Percentiles rank a stretch among this genome's conserved stretches.
Conservation (phyloP, 176 grass and related monocot genomes). For the Oryza australiensis region DNA sequence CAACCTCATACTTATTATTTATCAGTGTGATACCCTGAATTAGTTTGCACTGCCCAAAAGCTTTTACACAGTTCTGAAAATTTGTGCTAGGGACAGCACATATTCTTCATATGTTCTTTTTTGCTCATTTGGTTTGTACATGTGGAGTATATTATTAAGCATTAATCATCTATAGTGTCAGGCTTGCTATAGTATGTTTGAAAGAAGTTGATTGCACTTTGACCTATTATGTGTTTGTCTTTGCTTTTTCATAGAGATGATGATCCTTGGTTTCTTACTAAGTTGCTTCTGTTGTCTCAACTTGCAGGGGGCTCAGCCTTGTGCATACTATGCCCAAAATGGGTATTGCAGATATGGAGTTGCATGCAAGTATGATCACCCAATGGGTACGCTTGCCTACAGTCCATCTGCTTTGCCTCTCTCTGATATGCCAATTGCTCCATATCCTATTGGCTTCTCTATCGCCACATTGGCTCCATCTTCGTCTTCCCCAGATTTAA, state of each 20-base stretch:
- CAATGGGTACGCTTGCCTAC: slow-evolving; percentile 66
- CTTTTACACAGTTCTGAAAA: not conserved
- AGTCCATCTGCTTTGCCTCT: slow-evolving; percentile 63
- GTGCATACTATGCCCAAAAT: slow-evolving; percentile 71
- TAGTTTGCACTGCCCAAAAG: not conserved
- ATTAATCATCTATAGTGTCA: not conserved
- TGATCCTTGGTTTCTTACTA: slow-evolving; percentile 20
- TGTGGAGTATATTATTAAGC: not conserved
- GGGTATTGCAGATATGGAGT: slow-evolving; percentile 84
- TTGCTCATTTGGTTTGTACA: not conserved
- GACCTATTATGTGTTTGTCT: not conserved
- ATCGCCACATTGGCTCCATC: slow-evolving; percentile 57
- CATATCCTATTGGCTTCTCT: slow-evolving; percentile 60
- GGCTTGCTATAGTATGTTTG: slow-evolving; percentile 15
- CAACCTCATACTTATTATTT: not conserved
- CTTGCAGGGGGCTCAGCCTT: slow-evolving; percentile 70
- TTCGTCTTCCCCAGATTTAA: slow-evolving; percentile 62
- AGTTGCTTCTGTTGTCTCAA: slow-evolving; percentile 33
- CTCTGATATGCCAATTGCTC: slow-evolving; percentile 64
- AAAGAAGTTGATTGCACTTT: slow-evolving; percentile 1
- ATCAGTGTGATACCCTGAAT: slow-evolving; percentile 5
- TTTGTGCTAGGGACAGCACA: not conserved
- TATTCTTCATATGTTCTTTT: not conserved
- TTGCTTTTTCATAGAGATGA: not conserved
- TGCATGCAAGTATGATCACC: slow-evolving; percentile 82